Evolutionary conservation across 2,329 filamentous ascomycete genomes (phyloP).

Genomic region (Colletotrichum sojae): DNA sequence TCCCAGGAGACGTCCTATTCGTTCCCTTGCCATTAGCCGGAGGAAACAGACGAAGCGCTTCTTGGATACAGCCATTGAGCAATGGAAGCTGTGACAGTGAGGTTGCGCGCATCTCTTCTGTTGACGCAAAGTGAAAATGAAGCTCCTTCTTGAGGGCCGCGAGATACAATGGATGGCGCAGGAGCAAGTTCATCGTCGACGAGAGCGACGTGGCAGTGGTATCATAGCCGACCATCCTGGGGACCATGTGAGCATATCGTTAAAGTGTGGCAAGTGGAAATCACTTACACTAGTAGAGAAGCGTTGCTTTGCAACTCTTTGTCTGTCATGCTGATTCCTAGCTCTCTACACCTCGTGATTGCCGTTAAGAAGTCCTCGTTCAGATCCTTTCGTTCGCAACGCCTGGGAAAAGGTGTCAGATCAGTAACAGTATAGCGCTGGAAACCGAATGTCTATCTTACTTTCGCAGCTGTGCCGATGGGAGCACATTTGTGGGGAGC

Average conservation of each 20-base stretch:
- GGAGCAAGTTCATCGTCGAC: slow-evolving; percentile 25
- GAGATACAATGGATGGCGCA: slow-evolving; percentile 40
- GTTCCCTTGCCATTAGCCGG: slow-evolving; percentile 38
- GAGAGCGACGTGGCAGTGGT: slow-evolving; percentile 41
- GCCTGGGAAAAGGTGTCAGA: background rate
- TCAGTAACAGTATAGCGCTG: background rate
- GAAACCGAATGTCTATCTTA: background rate
- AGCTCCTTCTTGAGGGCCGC: slow-evolving; percentile 56
- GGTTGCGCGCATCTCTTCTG: slow-evolving; percentile 42
- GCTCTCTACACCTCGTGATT: slow-evolving; percentile 18
- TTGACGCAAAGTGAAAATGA: slow-evolving; percentile 44
- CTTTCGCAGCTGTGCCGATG: slow-evolving; percentile 13
- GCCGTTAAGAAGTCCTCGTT: slow-evolving; percentile 23
- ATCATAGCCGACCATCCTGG: slow-evolving; percentile 44
- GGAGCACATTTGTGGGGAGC: slow-evolving; percentile 18
- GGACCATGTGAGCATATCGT: too few relatives aligned
- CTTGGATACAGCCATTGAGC: slow-evolving; percentile 57
- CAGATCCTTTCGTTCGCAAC: background rate
- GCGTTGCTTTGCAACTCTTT: slow-evolving; percentile 20
- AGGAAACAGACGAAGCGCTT: slow-evolving; percentile 58
- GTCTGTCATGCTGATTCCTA: slow-evolving; percentile 19
- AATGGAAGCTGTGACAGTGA: slow-evolving; percentile 47
- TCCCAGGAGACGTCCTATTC: slow-evolving; percentile 35
- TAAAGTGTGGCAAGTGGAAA: background rate
- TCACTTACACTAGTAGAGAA: slow-evolving; percentile 20